Base-by-base conservation (phyloP, 345 rosid genomes). In the Hirschfeldia incana region DNA sequence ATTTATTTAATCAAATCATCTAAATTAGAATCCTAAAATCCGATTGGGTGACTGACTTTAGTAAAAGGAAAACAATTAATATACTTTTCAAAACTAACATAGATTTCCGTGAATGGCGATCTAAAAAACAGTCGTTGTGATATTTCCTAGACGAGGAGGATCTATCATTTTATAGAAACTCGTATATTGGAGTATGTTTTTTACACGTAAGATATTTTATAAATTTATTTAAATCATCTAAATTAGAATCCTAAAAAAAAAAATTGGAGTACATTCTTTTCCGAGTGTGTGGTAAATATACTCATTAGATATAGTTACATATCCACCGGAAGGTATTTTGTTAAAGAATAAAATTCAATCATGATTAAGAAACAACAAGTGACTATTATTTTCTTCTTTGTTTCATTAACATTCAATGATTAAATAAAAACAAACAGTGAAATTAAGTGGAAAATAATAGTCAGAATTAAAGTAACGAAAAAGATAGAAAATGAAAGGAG, bases 401-500 rank as follows among this genome's bases (percentile, higher is more conserved):
- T 51, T 69, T 34, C 5, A 27, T 51, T 58, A 51, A 63, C 65
- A 63, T 62, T 6, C 15, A 77, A 63, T 70, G 37, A 77, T 55
- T 42, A 65, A 65, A 65, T 34, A 12, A 63, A 36, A 26, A 61
- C 0, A 0, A 27, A 49, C 37, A 77, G 59, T 77, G 34, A 64
- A 57, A 53, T 64, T 16, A 65, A 16, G 39, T 58, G 73, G 57
- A 51, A 51, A 51, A 51, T 51, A 72, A 70, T 71, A 70, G 60
- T 70, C 13, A 36, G 10, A 46, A n/a, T 10, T 28, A 65, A 37
- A 78, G 29, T 15, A 65, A 30, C 33, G 72, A 78, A 58, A 78
- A 72, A 12, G 77, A 78, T 66, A 30, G 81, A 78, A 72, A 78
- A 78, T 1, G 82, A 78, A 67, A 58, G 67, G 76, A 60, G 69